phyloP scores from a whole-genome alignment of 2,329 filamentous ascomycete species.

The Aspergillus chevalieri region DNA sequence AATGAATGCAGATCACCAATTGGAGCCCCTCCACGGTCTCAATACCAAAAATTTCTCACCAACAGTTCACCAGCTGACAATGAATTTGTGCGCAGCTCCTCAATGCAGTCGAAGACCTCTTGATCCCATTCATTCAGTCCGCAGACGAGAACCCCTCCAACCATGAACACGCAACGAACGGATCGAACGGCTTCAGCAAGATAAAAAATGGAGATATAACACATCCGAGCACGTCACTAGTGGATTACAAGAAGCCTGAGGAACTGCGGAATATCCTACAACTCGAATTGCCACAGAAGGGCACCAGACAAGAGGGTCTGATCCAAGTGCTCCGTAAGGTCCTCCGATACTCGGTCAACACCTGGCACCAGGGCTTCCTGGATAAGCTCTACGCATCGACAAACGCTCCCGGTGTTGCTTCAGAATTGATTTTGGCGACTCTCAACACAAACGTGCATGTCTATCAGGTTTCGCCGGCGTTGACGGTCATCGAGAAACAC shows the following conservation, averaged over 20 bases:
- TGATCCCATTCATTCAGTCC: constrained; percentile 40
- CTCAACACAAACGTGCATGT: constrained; percentile 95
- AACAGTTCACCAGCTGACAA: neutral
- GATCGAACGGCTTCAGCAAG: constrained; percentile 16
- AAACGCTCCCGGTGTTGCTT: constrained; percentile 76
- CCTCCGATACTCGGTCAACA: constrained; percentile 85
- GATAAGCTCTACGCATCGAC: constrained; percentile 93
- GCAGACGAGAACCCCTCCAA: constrained; percentile 31
- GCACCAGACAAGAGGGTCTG: constrained; percentile 63
- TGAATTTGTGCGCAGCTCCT: constrained; percentile 24
- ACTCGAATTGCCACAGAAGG: constrained; percentile 50
- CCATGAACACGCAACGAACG: constrained; percentile 6
- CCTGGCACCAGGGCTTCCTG: constrained; percentile 95
- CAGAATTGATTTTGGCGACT: constrained; percentile 75
- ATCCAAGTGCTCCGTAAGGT: constrained; percentile 64
- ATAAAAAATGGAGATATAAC: constrained; percentile 54
- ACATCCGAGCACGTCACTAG: constrained; percentile 53
- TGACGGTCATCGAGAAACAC: constrained; percentile 81
- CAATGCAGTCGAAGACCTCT: constrained; percentile 36
- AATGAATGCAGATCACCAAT: neutral
- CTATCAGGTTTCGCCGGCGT: constrained; percentile 84
- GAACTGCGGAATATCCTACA: constrained; percentile 51
- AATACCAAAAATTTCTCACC: neutral
- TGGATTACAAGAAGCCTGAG: constrained; percentile 57
- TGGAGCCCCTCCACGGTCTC: neutral